Evolutionary conservation across 345 rosid species (phyloP).

Genomic region (Excoecaria cochinchinensis): DNA sequence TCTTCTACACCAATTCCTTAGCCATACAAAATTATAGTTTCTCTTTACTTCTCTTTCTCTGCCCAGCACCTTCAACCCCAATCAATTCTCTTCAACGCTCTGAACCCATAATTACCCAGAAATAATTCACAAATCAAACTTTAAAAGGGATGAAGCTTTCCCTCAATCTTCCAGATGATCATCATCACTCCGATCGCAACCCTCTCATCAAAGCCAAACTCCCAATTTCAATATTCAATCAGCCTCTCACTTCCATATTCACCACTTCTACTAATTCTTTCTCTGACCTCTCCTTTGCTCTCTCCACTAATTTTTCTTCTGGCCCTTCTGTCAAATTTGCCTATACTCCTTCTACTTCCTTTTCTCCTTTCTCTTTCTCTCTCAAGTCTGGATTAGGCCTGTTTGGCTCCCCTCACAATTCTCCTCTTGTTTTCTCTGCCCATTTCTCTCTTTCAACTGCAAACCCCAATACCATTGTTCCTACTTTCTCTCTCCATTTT

Average conservation of each 20-base stretch:
- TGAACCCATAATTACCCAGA: too few species aligned
- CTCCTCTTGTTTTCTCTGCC: conserved; percentile 63
- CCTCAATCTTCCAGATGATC: conserved; percentile 41
- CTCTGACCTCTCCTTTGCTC: conserved; percentile 38
- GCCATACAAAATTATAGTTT: too few species aligned
- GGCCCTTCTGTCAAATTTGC: conserved; percentile 57
- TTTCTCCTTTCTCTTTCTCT: conserved; percentile 45
- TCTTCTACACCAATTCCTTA: too few species aligned
- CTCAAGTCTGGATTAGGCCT: conserved; percentile 68
- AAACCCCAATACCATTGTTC: conserved; percentile 25
- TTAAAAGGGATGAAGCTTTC: conserved; percentile 47
- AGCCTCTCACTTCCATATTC: conserved; percentile 46
- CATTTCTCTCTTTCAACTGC: conserved; percentile 39
- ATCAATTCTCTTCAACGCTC: not conserved
- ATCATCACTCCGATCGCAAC: not conserved
- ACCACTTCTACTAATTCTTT: conserved; percentile 27
- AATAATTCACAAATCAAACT: too few species aligned
- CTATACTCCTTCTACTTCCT: conserved; percentile 32
- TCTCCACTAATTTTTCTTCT: conserved; percentile 52
- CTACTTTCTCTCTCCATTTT: conserved; percentile 60
- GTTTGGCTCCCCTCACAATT: conserved; percentile 54
- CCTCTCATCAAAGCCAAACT: conserved; percentile 50
- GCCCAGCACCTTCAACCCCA: not conserved
- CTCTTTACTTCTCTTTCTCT: too few species aligned
- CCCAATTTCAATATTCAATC: conserved; percentile 49